Conservation (phyloP, 2,329 filamentous ascomycete species). For the Talaromyces sp. region DNA sequence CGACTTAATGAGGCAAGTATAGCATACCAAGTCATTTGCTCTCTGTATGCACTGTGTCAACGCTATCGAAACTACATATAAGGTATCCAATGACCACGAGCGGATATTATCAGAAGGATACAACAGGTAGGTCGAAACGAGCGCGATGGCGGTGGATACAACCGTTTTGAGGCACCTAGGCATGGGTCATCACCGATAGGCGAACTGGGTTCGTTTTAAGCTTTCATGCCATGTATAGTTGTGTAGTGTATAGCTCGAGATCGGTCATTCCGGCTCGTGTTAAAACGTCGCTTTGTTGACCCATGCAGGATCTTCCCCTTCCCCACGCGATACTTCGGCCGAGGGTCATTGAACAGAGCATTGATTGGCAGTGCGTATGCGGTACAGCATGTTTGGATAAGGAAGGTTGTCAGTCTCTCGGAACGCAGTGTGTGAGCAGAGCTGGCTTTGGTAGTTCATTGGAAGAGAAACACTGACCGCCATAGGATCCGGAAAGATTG, state of each 20-base stretch:
- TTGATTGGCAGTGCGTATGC: background rate
- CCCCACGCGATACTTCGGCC: background rate
- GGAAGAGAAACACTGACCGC: conserved; percentile 1
- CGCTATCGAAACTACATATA: background rate
- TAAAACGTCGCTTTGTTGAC: background rate
- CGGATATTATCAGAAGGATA: background rate
- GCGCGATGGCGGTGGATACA: background rate
- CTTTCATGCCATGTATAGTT: background rate
- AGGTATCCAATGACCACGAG: background rate
- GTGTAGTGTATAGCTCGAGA: background rate
- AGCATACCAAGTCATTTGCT: background rate
- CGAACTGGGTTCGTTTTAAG: background rate
- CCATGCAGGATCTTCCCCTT: background rate
- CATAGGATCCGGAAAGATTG: background rate
- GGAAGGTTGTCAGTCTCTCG: background rate
- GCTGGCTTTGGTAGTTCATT: background rate
- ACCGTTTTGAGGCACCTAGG: background rate
- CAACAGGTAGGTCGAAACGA: conserved; percentile 9
- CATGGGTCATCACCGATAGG: background rate
- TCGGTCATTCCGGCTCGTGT: background rate
- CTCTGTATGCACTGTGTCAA: background rate
- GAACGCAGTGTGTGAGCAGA: background rate
- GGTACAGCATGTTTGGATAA: background rate
- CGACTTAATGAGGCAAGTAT: background rate
- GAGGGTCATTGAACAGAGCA: background rate